Evolutionary conservation across 2,329 filamentous ascomycete species (phyloP).

Genomic region (Dactylellina cionopaga): DNA sequence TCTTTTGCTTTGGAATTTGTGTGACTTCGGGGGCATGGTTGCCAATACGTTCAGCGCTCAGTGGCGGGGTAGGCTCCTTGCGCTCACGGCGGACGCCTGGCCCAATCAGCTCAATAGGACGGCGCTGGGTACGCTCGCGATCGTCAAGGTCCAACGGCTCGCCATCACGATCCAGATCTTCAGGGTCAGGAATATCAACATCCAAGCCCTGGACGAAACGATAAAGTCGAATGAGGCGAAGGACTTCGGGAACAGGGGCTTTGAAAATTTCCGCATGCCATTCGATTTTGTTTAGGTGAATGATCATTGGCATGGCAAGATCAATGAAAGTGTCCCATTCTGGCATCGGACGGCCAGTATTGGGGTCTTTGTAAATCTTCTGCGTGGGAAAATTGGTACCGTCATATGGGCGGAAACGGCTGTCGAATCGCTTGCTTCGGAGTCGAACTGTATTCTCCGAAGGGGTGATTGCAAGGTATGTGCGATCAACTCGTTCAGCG

Average conservation of each 20-base stretch:
- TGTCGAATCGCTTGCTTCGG: slow-evolving; percentile 31
- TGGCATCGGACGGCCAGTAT: slow-evolving; percentile 41
- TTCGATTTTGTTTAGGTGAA: slow-evolving; percentile 22
- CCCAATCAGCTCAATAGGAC: slow-evolving; percentile 31
- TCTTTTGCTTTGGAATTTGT: not conserved
- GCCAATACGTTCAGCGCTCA: not conserved
- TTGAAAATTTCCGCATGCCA: slow-evolving; percentile 45
- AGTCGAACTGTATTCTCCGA: slow-evolving; percentile 40
- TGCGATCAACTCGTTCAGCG: slow-evolving; percentile 45
- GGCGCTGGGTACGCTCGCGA: slow-evolving; percentile 38
- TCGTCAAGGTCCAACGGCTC: slow-evolving; percentile 21
- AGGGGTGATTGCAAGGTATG: slow-evolving; percentile 34
- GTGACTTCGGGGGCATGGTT: not conserved
- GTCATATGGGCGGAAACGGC: slow-evolving; percentile 20
- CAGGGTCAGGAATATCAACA: slow-evolving; percentile 31
- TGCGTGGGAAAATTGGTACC: slow-evolving; percentile 29
- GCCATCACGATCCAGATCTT: slow-evolving; percentile 35
- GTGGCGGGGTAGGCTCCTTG: slow-evolving; percentile 10
- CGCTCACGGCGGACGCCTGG: slow-evolving; percentile 23
- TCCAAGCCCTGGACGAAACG: slow-evolving; percentile 44
- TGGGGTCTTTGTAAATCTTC: slow-evolving; percentile 45
- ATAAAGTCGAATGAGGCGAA: slow-evolving; percentile 36
- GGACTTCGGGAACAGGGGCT: slow-evolving; percentile 25
- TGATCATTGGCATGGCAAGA: slow-evolving; percentile 17
- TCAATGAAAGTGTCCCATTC: slow-evolving; percentile 50